Conservation (phyloP, 352 stramenopile genomes). For the Salisapilia sapeloensis region DNA sequence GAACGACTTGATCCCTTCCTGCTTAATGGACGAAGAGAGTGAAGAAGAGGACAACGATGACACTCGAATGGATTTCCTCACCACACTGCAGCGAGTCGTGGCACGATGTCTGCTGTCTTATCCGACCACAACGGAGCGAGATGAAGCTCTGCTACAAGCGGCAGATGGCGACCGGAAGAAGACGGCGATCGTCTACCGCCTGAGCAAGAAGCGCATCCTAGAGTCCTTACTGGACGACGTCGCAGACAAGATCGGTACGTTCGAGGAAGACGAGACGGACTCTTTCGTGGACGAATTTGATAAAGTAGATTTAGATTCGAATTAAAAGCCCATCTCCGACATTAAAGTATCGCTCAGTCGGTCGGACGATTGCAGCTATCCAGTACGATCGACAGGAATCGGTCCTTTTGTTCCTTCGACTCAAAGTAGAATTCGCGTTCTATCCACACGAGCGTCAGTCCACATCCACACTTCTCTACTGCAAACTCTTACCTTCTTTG, state of each 20-base stretch:
- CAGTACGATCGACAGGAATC: conserved; percentile 21
- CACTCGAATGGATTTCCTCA: background rate
- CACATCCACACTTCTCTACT: too few species aligned
- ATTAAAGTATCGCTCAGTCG: too few species aligned
- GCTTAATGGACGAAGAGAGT: background rate
- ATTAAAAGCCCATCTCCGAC: too few species aligned
- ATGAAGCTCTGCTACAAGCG: conserved; percentile 9
- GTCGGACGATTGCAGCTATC: conserved; percentile 19
- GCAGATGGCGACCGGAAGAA: conserved; percentile 9
- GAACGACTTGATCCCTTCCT: conserved; percentile 3
- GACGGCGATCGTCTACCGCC: conserved; percentile 25
- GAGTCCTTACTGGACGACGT: conserved; percentile 15
- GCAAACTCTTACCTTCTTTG: conserved; percentile 35
- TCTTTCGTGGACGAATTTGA: too few species aligned
- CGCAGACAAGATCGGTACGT: conserved; percentile 12
- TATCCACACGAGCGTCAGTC: too few species aligned
- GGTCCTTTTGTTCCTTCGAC: conserved; percentile 25
- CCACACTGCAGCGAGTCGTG: background rate
- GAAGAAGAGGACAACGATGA: background rate
- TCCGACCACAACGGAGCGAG: conserved; percentile 6
- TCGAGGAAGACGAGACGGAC: too few species aligned
- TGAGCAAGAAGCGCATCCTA: conserved; percentile 23
- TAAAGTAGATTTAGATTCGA: too few species aligned
- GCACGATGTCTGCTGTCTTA: too few species aligned
- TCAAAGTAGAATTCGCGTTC: conserved; percentile 54